Conservation (phyloP, 2,329 filamentous ascomycete species). For the Talaromyces sp. region DNA sequence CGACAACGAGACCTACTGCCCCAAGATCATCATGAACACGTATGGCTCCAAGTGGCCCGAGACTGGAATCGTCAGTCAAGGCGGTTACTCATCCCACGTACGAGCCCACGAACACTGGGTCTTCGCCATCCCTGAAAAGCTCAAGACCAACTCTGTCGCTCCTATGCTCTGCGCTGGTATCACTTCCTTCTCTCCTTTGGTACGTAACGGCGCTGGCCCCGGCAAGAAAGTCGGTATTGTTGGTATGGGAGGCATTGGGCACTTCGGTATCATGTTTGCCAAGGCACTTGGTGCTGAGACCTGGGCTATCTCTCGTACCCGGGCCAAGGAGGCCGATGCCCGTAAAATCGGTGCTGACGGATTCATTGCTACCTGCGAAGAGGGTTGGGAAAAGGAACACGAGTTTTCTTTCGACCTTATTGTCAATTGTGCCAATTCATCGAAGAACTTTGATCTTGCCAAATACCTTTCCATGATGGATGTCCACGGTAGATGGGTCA, state of each 20-base stretch:
- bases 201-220: slow-evolving; percentile 55
- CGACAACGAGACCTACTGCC: slow-evolving; percentile 67
- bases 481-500: slow-evolving; percentile 76
- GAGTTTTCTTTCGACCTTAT: slow-evolving; percentile 60
- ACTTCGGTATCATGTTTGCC: slow-evolving; percentile 67
- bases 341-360: slow-evolving; percentile 58
- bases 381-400: slow-evolving; percentile 57
- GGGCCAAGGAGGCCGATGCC: slow-evolving; percentile 59
- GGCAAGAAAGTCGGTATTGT: slow-evolving; percentile 68
- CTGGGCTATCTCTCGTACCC: slow-evolving; percentile 59
- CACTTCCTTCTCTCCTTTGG: slow-evolving; percentile 55
- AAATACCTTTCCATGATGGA: slow-evolving; percentile 76
- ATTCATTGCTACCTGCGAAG: slow-evolving; percentile 57
- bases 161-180: slow-evolving; percentile 40
- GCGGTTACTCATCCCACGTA: slow-evolving; percentile 32
- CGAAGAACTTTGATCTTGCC: slow-evolving; percentile 60
- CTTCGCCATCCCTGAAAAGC: slow-evolving; percentile 37
- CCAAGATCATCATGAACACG: slow-evolving; percentile 50
- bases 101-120: slow-evolving; percentile 37
- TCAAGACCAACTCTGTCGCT: slow-evolving; percentile 30
- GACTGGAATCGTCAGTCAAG: slow-evolving; percentile 59
- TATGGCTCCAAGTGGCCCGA: slow-evolving; percentile 53
- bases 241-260: slow-evolving; percentile 66
- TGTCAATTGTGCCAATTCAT: slow-evolving; percentile 73
- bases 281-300: slow-evolving; percentile 64